A percentile compares a stretch with the other conserved stretches of the same genome.
phyloP scores from a whole-genome alignment of 257 asterid species.

The Prunella vulgaris region DNA sequence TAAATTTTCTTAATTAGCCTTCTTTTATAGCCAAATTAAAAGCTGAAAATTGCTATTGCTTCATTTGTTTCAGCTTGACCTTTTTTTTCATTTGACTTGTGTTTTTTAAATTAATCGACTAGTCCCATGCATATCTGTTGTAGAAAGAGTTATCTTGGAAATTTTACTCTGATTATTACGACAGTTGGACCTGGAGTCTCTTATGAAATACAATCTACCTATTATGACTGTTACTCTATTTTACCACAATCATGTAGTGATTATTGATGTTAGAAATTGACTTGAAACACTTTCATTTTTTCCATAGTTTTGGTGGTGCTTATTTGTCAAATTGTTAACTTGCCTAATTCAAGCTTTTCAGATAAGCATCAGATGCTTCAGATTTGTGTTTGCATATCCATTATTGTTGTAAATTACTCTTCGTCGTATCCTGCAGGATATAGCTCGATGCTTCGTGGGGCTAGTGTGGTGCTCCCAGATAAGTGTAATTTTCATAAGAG shows the following conservation, averaged over 20 bases:
- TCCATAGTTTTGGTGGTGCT: neutral
- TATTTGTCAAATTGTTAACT: constrained; percentile 2
- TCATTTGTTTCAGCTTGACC: neutral
- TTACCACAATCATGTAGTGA: neutral
- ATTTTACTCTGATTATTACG: neutral
- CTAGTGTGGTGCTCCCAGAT: constrained; percentile 7
- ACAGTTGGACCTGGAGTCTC: constrained; percentile 1
- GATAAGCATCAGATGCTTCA: neutral
- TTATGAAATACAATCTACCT: neutral
- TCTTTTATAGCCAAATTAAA: neutral
- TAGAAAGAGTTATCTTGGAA: neutral
- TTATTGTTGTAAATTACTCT: neutral
- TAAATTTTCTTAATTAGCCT: neutral
- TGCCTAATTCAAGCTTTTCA: constrained; percentile 6
- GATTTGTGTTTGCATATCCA: neutral
- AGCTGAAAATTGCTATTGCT: neutral
- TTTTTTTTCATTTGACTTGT: neutral
- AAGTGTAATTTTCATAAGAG: neutral
- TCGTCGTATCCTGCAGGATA: constrained; percentile 22
- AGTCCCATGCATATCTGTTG: neutral
- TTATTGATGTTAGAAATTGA: neutral
- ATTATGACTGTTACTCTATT: neutral
- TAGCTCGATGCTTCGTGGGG: constrained; percentile 10
- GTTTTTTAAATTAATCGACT: neutral
- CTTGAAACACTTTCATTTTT: neutral